phyloP scores from a whole-genome alignment of 2,329 filamentous ascomycete genomes.

The Orbilia ellipsospora region DNA sequence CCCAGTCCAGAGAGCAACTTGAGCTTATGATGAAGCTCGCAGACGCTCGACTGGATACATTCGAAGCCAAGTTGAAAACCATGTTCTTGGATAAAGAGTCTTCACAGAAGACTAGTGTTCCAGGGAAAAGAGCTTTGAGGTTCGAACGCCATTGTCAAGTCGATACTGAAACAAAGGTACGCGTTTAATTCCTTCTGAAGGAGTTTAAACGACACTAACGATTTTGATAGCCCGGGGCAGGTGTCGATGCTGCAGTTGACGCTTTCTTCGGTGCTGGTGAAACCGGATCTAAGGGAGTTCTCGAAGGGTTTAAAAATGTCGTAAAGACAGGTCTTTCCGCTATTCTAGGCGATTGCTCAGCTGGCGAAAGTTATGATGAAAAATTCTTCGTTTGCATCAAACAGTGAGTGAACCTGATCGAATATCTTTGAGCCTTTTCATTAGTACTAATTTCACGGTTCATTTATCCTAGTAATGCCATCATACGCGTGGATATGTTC shows the following conservation, averaged over 20 bases:
- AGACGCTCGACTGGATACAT: neutral
- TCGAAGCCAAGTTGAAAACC: neutral
- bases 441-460: too few species aligned
- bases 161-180: neutral
- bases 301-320: neutral
- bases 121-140: conserved; percentile 1
- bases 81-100: conserved; percentile 3
- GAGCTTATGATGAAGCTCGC: conserved; percentile 7
- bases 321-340: neutral
- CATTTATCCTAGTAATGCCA: neutral
- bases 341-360: neutral
- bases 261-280: neutral
- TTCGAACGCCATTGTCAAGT: neutral
- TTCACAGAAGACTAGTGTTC: conserved; percentile 2
- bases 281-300: neutral
- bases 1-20: neutral
- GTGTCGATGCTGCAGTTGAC: neutral
- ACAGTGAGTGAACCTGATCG: neutral
- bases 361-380: conserved; percentile 2
- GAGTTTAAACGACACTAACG: neutral
- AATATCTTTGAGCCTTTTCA: too few species aligned
- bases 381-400: conserved; percentile 4
- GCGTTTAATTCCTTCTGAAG: neutral
- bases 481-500: neutral
- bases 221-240: neutral